phyloP scores from a whole-genome alignment of 306 rosid species.

The Echinosophora koreensis region DNA sequence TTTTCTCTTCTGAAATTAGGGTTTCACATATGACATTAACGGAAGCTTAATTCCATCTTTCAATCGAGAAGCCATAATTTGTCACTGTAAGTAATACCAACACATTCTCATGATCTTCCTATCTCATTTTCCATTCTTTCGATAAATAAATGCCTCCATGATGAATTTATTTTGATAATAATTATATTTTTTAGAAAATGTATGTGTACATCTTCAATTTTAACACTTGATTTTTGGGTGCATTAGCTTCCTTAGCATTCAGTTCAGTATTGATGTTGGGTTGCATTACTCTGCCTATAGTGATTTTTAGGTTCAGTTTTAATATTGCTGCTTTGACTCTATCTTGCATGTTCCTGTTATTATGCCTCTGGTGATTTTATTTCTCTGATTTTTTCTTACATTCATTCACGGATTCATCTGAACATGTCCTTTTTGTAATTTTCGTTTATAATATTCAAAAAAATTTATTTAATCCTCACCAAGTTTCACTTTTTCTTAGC shows the following conservation, averaged over 20 bases:
- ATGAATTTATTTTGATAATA: conserved; percentile 5
- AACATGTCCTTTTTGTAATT: background rate
- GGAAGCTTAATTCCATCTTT: conserved; percentile 8
- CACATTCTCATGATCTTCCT: background rate
- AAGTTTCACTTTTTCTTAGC: background rate
- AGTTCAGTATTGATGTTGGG: background rate
- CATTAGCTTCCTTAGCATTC: background rate
- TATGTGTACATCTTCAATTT: background rate
- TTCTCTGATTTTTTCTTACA: background rate
- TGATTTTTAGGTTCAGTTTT: background rate
- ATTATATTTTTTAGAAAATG: background rate
- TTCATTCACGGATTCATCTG: background rate
- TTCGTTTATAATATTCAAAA: background rate
- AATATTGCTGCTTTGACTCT: background rate
- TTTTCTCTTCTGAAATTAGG: conserved; percentile 66
- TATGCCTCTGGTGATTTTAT: background rate
- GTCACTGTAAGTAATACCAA: conserved; percentile 55
- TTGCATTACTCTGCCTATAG: background rate
- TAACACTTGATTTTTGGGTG: background rate
- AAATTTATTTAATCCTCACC: background rate
- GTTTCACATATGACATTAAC: conserved; percentile 51
- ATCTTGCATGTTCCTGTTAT: background rate
- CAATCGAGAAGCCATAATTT: conserved; percentile 1
- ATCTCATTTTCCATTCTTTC: background rate
- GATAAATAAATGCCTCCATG: background rate